A percentile compares a stretch with the other conserved stretches of the same genome.
Conservation (phyloP, 345 rosid species). For the Syzygium grande region DNA sequence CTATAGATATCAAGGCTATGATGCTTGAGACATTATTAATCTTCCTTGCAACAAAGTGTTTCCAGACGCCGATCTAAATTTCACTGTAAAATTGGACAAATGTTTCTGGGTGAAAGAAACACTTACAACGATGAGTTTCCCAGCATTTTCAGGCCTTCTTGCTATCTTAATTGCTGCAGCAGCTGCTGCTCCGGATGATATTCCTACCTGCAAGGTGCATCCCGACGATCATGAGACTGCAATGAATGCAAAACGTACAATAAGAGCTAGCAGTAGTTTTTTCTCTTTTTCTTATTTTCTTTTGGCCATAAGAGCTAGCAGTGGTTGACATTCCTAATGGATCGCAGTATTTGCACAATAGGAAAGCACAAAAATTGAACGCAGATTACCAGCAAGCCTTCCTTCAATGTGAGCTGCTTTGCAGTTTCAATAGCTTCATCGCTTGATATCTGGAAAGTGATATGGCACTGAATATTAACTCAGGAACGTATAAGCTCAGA, state of each 20-base stretch:
- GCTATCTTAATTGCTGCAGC: conserved; percentile 52
- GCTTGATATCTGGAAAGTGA: conserved; percentile 32
- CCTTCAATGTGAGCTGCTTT: conserved; percentile 42
- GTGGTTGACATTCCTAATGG: not conserved
- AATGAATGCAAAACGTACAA: not conserved
- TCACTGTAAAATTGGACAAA: rapidly evolving
- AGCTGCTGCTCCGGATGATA: conserved; percentile 60
- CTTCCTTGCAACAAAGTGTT: not conserved
- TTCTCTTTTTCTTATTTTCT: not conserved
- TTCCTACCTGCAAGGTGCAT: conserved; percentile 42
- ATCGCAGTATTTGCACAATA: not conserved
- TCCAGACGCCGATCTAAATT: not conserved
- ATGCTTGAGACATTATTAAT: not conserved
- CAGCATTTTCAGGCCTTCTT: conserved; percentile 51
- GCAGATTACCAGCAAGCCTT: conserved; percentile 41
- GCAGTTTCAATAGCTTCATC: conserved; percentile 51
- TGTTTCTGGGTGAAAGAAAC: not conserved
- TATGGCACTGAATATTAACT: not conserved
- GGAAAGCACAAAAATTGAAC: not conserved
- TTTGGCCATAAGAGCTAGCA: not conserved
- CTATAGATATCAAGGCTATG: not conserved
- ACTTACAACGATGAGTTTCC: conserved; percentile 62
- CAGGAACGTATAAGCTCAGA: not conserved
- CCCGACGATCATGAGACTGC: not conserved
- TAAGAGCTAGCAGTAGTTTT: not conserved